These are phyloP conservation scores for Adiantum capillusveneris DNA, from an alignment of 75 land plant species.

Conservation along the genomic window DNA sequence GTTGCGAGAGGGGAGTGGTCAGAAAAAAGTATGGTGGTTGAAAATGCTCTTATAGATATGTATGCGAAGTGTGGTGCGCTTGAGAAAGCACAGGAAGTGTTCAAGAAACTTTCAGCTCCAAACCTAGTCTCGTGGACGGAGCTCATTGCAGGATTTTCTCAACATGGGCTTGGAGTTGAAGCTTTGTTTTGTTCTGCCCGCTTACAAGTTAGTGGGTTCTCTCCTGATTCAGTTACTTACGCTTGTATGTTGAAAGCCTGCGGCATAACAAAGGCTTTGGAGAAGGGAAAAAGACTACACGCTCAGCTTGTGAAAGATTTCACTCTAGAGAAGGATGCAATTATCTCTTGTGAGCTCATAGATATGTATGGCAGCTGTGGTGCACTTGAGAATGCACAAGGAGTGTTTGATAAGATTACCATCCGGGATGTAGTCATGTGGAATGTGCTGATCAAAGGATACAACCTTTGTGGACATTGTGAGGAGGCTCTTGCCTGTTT, in stretches of 20 bases:
- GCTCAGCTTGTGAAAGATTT: not conserved
- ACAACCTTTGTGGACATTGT: conserved; percentile 7
- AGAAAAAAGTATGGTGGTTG: not conserved
- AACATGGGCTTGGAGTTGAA: conserved; percentile 8
- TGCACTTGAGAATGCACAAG: conserved; percentile 10
- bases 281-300: conserved; percentile 8
- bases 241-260: conserved; percentile 5
- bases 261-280: conserved; percentile 2
- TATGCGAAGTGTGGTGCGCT: conserved; percentile 11
- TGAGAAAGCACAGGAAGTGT: conserved; percentile 5
- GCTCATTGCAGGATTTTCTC: conserved; percentile 9
- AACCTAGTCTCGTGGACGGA: conserved; percentile 12
- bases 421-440: conserved; percentile 11
- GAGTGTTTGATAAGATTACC: conserved; percentile 2
- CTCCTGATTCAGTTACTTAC: conserved; percentile 1
- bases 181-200: not conserved
- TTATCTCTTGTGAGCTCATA: not conserved
- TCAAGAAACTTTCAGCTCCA: conserved; percentile 4
- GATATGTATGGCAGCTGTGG: not conserved
- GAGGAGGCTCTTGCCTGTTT: conserved; percentile 4
- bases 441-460: conserved; percentile 20
- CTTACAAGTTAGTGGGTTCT: conserved; percentile 1
- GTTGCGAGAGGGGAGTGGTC: not conserved
- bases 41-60: not conserved
- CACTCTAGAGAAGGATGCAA: not conserved